Evolutionary conservation across 225 moss, liverwort and hornwort genomes (phyloP).

Genomic region (Marchantia polymorpha): DNA sequence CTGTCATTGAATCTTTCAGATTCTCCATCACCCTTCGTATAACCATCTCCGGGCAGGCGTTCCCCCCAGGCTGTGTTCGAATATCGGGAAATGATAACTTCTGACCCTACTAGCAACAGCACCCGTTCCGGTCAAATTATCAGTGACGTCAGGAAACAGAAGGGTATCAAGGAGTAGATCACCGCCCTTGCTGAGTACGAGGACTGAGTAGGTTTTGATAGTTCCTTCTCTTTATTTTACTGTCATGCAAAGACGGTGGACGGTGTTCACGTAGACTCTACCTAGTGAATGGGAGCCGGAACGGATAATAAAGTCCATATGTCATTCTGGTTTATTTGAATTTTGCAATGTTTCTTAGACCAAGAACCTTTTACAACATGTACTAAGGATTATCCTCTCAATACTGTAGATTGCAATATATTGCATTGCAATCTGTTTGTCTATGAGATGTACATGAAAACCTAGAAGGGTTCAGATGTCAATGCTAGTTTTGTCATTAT

Average conservation of each 20-base stretch:
- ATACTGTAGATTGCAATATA: background rate
- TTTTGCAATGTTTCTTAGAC: background rate
- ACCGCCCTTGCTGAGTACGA: conserved; percentile 42
- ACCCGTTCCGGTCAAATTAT: conserved; percentile 27
- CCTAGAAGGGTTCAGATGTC: conserved; percentile 7
- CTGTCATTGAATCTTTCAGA: conserved; percentile 48
- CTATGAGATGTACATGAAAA: conserved; percentile 13
- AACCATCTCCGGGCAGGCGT: conserved; percentile 48
- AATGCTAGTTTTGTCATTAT: conserved; percentile 23
- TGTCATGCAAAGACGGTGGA: background rate
- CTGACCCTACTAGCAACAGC: conserved; percentile 27
- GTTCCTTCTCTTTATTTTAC: background rate
- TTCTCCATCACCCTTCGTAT: conserved; percentile 43
- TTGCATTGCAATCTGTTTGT: conserved; percentile 8
- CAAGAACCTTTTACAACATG: background rate
- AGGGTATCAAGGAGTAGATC: conserved; percentile 39
- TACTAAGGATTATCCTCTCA: conserved; percentile 4
- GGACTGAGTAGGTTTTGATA: conserved; percentile 15
- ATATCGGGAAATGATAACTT: conserved; percentile 47
- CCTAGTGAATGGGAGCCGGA: conserved; percentile 1
- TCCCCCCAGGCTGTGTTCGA: conserved; percentile 52
- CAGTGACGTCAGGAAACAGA: conserved; percentile 34
- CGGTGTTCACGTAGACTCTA: background rate
- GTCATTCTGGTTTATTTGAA: conserved; percentile 12
- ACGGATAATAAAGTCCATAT: conserved; percentile 15